These are phyloP conservation scores for Adansonia grandidieri DNA, from an alignment of 441 rosid species.

Conservation along the genomic window DNA sequence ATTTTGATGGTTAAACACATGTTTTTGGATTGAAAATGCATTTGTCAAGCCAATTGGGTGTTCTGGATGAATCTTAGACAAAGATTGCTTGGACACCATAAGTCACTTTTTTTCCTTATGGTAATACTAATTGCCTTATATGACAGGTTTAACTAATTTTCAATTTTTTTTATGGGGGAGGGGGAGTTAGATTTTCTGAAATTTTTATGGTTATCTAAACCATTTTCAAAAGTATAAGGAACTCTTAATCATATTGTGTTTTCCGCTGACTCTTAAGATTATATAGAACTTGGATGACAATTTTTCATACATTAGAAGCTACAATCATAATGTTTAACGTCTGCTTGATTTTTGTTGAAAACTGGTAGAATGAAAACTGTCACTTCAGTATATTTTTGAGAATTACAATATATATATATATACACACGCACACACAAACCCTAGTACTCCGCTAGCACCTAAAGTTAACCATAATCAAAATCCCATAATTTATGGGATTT, in stretches of 20 bases:
- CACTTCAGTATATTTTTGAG: too few relatives aligned
- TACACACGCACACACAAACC: too few relatives aligned
- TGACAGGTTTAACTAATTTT: neutral
- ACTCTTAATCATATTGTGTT: neutral
- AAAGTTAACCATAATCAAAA: too few relatives aligned
- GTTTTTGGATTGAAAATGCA: conserved; percentile 13
- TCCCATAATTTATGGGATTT: too few relatives aligned
- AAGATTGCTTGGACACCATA: neutral
- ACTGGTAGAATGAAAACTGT: too few relatives aligned
- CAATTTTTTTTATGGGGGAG: neutral
- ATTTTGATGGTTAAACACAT: neutral
- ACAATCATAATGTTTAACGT: neutral
- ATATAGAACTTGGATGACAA: too few relatives aligned
- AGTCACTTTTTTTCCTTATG: neutral
- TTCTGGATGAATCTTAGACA: neutral
- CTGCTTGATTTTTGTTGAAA: neutral
- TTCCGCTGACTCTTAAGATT: neutral
- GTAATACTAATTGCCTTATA: neutral
- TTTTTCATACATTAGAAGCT: too few relatives aligned
- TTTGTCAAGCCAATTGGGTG: neutral
- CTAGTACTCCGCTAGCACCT: too few relatives aligned
- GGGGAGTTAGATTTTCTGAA: neutral
- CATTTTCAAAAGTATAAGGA: neutral
- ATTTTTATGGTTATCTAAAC: neutral
- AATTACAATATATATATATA: too few relatives aligned